Conservation (phyloP, 148 eudicot genomes). For the Rhododendron kiyosumense region DNA sequence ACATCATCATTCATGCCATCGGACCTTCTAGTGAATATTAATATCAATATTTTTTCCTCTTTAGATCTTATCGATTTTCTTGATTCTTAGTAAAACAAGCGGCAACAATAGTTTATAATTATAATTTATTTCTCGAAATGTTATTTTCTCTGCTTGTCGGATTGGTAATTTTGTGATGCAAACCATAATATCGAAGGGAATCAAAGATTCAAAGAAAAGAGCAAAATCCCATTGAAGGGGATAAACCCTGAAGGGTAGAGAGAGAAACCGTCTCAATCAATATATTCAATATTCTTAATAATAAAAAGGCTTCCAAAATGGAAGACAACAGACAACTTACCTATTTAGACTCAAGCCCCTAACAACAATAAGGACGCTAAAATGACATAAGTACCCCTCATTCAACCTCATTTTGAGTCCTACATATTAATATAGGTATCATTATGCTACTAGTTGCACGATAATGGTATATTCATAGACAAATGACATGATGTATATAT, state of each 20-base stretch:
- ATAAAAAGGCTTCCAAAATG: too few species aligned
- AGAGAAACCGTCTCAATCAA: too few species aligned
- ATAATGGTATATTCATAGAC: not conserved
- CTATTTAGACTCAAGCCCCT: too few species aligned
- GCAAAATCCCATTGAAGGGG: too few species aligned
- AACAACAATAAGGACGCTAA: too few species aligned
- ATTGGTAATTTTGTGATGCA: not conserved
- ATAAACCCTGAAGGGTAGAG: too few species aligned
- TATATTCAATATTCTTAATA: too few species aligned
- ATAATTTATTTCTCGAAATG: not conserved
- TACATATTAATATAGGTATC: not conserved
- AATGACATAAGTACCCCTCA: too few species aligned
- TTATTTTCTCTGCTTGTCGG: not conserved
- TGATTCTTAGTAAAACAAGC: not conserved
- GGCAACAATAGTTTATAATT: not conserved
- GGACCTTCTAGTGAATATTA: not conserved
- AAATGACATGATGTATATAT: not conserved
- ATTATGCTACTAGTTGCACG: not conserved
- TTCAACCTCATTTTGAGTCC: not conserved
- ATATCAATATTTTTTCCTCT: not conserved
- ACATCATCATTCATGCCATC: not conserved
- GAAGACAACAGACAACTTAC: too few species aligned
- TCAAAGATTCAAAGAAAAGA: too few species aligned
- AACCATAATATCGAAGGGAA: too few species aligned
- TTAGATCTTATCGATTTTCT: not conserved